phyloP scores from a whole-genome alignment of 2,329 filamentous ascomycete species.

The Claviceps digitariae region DNA sequence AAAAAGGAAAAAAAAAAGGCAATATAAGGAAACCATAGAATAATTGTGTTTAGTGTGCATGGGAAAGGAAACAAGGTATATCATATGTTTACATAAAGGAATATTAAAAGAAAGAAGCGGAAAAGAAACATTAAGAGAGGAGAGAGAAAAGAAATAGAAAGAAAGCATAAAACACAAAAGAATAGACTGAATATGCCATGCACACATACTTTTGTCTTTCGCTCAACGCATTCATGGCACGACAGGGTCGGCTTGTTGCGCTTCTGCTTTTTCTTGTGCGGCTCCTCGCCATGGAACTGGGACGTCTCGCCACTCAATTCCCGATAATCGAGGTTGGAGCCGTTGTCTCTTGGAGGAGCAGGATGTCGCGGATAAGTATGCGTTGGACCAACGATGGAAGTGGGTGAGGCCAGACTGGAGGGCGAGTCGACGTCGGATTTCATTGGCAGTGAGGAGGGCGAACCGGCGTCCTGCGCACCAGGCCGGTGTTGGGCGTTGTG shows the following conservation, averaged over 20 bases:
- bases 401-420: slow-evolving; percentile 2
- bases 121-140: background rate
- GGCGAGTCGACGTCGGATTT: slow-evolving; percentile 5
- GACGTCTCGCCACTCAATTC: slow-evolving; percentile 5
- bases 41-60: background rate
- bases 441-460: slow-evolving; percentile 2
- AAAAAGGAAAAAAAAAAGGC: background rate
- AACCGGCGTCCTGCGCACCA: slow-evolving; percentile 1
- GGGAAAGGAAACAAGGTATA: background rate
- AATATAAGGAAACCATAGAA: background rate
- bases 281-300: slow-evolving; percentile 20
- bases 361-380: slow-evolving; percentile 5
- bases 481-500: slow-evolving; percentile 4
- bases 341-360: slow-evolving; percentile 1
- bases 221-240: slow-evolving; percentile 67
- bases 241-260: slow-evolving; percentile 73
- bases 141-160: background rate
- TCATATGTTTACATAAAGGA: background rate
- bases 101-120: background rate
- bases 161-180: too few relatives aligned
- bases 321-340: slow-evolving; percentile 7
- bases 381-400: background rate
- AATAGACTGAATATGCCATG: background rate
- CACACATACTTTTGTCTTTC: slow-evolving; percentile 64
- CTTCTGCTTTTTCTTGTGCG: slow-evolving; percentile 60